phyloP scores from a whole-genome alignment of 2,329 filamentous ascomycete genomes.

The Arthrinium puccinioides region DNA sequence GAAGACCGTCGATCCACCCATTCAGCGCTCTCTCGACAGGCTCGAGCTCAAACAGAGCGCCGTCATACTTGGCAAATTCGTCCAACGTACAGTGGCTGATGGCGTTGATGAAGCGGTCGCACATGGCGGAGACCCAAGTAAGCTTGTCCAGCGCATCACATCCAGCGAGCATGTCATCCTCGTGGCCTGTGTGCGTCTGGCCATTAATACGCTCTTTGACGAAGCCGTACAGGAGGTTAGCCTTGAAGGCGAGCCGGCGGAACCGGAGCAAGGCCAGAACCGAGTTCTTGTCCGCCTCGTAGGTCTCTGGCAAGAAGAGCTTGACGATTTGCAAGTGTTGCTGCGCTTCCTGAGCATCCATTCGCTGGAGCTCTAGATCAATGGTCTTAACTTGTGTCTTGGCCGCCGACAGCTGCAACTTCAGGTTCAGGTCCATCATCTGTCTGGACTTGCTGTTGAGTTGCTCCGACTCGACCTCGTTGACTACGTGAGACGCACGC shows the following conservation, averaged over 20 bases:
- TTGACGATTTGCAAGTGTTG: slow-evolving; percentile 87
- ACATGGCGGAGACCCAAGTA: slow-evolving; percentile 75
- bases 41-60: slow-evolving; percentile 79
- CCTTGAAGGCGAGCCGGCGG: slow-evolving; percentile 83
- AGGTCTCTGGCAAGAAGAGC: slow-evolving; percentile 80
- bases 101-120: slow-evolving; percentile 73
- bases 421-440: slow-evolving; percentile 95
- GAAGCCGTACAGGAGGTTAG: slow-evolving; percentile 67
- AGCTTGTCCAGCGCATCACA: slow-evolving; percentile 82
- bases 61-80: slow-evolving; percentile 71
- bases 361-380: slow-evolving; percentile 76
- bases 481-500: slow-evolving; percentile 83
- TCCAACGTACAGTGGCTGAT: slow-evolving; percentile 72
- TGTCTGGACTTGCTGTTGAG: slow-evolving; percentile 81
- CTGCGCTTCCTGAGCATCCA: slow-evolving; percentile 82
- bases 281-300: slow-evolving; percentile 72
- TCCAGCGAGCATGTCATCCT: slow-evolving; percentile 72
- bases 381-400: slow-evolving; percentile 94
- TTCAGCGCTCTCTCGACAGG: slow-evolving; percentile 87
- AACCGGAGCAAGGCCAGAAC: slow-evolving; percentile 85
- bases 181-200: slow-evolving; percentile 57
- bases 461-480: slow-evolving; percentile 87
- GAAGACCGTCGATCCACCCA: slow-evolving; percentile 76
- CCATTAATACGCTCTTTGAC: slow-evolving; percentile 71
- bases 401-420: slow-evolving; percentile 80